These are phyloP conservation scores for Verticillium dahliae DNA, from an alignment of 2,329 filamentous ascomycete species.

Conservation along the genomic window DNA sequence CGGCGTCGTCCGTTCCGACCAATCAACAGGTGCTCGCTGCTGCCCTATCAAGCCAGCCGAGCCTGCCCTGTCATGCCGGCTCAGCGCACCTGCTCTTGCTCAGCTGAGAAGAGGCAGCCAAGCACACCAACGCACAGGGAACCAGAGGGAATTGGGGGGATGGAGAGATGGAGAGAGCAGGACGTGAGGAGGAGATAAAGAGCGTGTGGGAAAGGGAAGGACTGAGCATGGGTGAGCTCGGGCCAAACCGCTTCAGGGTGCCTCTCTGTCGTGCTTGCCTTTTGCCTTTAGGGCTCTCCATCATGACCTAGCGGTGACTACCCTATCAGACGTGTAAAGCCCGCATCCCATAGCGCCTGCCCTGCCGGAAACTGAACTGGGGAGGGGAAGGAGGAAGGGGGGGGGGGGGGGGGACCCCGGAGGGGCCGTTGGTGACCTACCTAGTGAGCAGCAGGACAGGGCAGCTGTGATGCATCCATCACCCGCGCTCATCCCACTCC, in stretches of 20 bases:
- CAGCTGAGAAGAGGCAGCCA: background rate
- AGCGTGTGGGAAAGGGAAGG: no score
- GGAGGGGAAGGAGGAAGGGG: background rate
- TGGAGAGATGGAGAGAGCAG: background rate
- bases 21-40: background rate
- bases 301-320: background rate
- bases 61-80: background rate
- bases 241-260: background rate
- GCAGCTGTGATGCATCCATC: background rate
- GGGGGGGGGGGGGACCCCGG: background rate
- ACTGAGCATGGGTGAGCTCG: background rate
- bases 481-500: background rate
- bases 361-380: background rate
- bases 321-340: background rate
- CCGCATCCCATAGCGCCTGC: background rate
- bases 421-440: background rate
- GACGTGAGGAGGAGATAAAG: background rate
- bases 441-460: background rate
- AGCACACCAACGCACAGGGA: background rate
- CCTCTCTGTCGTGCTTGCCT: background rate
- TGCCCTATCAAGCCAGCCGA: background rate
- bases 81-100: background rate
- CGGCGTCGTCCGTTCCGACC: background rate
- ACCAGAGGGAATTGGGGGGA: background rate
- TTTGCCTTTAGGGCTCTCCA: background rate